These are phyloP conservation scores for Barnettozyma populi DNA, from an alignment of 805 yeast genomes.

Conservation along the genomic window DNA sequence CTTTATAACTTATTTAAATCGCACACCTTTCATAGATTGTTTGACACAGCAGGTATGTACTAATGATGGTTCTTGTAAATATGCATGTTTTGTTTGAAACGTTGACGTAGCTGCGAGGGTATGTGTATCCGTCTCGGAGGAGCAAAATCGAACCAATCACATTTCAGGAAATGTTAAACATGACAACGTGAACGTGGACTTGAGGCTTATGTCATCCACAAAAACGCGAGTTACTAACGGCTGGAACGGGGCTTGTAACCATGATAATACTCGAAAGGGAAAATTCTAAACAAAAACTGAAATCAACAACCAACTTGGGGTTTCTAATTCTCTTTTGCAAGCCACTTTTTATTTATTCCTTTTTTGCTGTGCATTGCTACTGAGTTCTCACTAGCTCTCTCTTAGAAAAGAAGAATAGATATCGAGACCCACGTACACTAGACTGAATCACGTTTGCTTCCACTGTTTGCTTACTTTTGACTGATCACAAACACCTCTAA, in stretches of 20 bases:
- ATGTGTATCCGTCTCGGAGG: neutral
- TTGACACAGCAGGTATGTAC: neutral
- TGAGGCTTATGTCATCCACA: neutral
- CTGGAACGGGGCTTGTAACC: neutral
- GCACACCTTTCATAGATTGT: neutral
- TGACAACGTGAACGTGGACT: too few relatives aligned
- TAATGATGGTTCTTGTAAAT: neutral
- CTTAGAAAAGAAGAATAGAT: neutral
- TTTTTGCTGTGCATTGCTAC: too few relatives aligned
- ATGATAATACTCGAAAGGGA: neutral
- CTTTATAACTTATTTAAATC: neutral
- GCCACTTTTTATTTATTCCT: too few relatives aligned
- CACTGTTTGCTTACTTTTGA: neutral
- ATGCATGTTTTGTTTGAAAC: neutral
- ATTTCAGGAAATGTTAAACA: neutral
- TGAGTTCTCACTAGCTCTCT: neutral
- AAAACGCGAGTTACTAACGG: too few relatives aligned
- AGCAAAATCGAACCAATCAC: slow-evolving; percentile 4
- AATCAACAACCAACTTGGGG: neutral
- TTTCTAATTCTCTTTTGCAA: too few relatives aligned
- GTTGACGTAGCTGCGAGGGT: neutral
- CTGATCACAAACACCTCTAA: neutral
- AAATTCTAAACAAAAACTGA: neutral
- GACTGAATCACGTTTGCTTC: neutral
- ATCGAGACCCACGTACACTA: neutral